Base-by-base conservation (phyloP, 139 green algal genomes). In the Chlorella vulgaris region DNA sequence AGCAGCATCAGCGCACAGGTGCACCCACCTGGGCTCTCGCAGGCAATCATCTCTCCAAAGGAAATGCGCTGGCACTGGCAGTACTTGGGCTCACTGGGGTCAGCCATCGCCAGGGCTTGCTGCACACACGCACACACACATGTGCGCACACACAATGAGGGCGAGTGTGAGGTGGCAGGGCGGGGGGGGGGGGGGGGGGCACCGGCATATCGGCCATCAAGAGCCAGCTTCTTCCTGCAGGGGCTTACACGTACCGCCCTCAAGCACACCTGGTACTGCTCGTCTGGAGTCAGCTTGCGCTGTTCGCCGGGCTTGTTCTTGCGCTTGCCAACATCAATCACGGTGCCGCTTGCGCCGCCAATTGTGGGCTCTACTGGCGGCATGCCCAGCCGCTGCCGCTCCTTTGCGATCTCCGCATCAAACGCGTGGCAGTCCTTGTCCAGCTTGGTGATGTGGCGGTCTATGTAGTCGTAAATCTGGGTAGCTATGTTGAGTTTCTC, bases 31-130 rank as follows among this genome's bases (percentile, higher is more conserved):
- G 87, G 79, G 78, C 97, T 95, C 76, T 98, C 94, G 84, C 94
- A 98, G 35, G 86, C 91, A 39, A 96, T 89, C 93, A 96, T 96
- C 47, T 95, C 88, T n/a, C 90, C 91, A 81, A 89, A 94, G 31
- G 78, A 90, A 4, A 95, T 91, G 33, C 86, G 79, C 39, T 94
- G 83, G 89, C 94, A 98, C 76, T 91, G 88, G 89, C 94, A 98
- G 84, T 98, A 98, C 74, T 80, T 80, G 58, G 74, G 74, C 58
- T 80, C 74, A 58, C 58, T 80, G 58, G 74, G 74, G 58, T 80
- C 74, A 0, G 74, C 74, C 38, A 70, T 60, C 28, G 74, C 74
- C 58, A 80, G 58, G 28, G 74, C 74, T 60, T 60, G 38, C 74
- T 80, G 73, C 53, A 69, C 10, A 28, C n/a, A 65, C 47, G 47